A percentile compares a stretch with the other conserved stretches of the same genome.
phyloP scores from a whole-genome alignment of 176 grass and related monocot species.

The Phragmites australis region DNA sequence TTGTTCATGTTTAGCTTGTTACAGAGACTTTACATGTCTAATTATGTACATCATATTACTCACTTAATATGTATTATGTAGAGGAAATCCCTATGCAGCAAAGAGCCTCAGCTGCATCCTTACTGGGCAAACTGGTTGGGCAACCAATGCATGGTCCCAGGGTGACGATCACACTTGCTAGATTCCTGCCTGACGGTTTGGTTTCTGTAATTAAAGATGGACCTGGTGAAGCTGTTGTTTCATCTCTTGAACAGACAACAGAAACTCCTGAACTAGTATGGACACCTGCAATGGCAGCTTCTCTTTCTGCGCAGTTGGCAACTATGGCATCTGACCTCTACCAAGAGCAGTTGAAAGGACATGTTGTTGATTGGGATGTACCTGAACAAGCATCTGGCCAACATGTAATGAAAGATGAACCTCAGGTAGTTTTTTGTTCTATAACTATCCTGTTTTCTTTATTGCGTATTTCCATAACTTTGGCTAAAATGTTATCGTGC shows the following conservation, averaged over 20 bases:
- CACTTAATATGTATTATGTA: slow-evolving; percentile 51
- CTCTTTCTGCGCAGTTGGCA: slow-evolving; percentile 90
- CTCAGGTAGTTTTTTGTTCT: slow-evolving; percentile 68
- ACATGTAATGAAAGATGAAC: slow-evolving; percentile 99
- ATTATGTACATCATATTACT: slow-evolving; percentile 23
- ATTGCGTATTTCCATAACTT: slow-evolving; percentile 12
- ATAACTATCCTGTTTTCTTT: neutral
- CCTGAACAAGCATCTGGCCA: slow-evolving; percentile 95
- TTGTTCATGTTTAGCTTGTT: slow-evolving; percentile 22
- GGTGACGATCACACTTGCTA: slow-evolving; percentile 87
- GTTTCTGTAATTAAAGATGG: slow-evolving; percentile 94
- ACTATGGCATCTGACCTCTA: slow-evolving; percentile 94
- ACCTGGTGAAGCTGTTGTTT: slow-evolving; percentile 91
- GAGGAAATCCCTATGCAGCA: slow-evolving; percentile 93
- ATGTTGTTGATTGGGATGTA: slow-evolving; percentile 96
- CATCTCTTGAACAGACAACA: slow-evolving; percentile 86
- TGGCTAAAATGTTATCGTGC: slow-evolving; percentile 28
- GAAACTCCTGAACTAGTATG: slow-evolving; percentile 99
- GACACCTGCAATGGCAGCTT: slow-evolving; percentile 97
- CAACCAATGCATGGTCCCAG: slow-evolving; percentile 99
- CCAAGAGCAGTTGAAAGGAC: slow-evolving; percentile 95
- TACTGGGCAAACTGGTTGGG: slow-evolving; percentile 90
- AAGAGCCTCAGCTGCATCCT: slow-evolving; percentile 87
- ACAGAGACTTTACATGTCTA: slow-evolving; percentile 13
- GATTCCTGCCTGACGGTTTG: slow-evolving; percentile 94